These are phyloP conservation scores for Verticillium tricorpus DNA, from an alignment of 2,329 filamentous ascomycete genomes.

Conservation along the genomic window DNA sequence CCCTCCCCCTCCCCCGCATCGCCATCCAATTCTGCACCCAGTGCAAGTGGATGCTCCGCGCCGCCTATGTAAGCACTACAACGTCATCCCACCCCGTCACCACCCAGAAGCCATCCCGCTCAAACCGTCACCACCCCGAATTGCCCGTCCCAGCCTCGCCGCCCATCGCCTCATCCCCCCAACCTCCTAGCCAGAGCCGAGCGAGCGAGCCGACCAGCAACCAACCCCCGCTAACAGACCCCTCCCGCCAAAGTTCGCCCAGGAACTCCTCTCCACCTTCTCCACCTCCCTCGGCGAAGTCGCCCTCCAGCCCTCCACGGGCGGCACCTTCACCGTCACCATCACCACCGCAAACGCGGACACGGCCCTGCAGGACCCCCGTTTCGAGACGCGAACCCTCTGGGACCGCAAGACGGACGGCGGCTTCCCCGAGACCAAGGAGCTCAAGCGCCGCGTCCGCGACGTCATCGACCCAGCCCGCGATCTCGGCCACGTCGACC, in stretches of 20 bases:
- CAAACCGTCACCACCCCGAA: too few relatives aligned
- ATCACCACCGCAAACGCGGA: slow-evolving; percentile 38
- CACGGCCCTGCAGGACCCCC: slow-evolving; percentile 8
- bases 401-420: slow-evolving; percentile 88
- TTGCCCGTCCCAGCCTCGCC: too few relatives aligned
- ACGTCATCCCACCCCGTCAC: background rate
- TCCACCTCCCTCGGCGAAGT: slow-evolving; percentile 79
- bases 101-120: too few relatives aligned
- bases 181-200: too few relatives aligned
- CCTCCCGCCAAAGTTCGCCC: slow-evolving; percentile 71
- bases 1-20: slow-evolving; percentile 59
- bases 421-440: slow-evolving; percentile 92
- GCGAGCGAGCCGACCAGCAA: background rate
- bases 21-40: slow-evolving; percentile 92
- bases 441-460: slow-evolving; percentile 78
- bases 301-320: slow-evolving; percentile 77
- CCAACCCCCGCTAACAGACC: background rate
- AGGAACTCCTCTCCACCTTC: slow-evolving; percentile 95
- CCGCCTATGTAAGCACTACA: slow-evolving; percentile 67
- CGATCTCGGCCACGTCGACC: slow-evolving; percentile 78
- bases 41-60: slow-evolving; percentile 86
- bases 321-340: slow-evolving; percentile 76
- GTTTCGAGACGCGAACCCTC: slow-evolving; percentile 49
- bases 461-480: slow-evolving; percentile 76
- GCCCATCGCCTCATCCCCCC: too few relatives aligned